phyloP scores from a whole-genome alignment of 257 asterid genomes.

The Echium plantagineum region DNA sequence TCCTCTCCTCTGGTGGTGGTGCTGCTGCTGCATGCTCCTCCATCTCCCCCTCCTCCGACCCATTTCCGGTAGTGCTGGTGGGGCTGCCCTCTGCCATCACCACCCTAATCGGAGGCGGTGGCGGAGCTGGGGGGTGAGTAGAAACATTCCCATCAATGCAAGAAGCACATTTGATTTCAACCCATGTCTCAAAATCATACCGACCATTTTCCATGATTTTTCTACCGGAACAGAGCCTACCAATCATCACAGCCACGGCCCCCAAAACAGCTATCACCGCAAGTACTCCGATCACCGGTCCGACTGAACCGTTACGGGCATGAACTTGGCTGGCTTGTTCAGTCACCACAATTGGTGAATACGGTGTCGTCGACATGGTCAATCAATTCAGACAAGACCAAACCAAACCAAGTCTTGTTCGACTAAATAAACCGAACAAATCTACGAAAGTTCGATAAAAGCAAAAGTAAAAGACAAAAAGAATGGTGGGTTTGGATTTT shows the following conservation, averaged over 20 bases:
- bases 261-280: conserved; percentile 56
- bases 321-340: conserved; percentile 42
- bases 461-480: too few relatives aligned
- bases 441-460: too few relatives aligned
- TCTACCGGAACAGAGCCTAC: conserved; percentile 77
- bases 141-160: conserved; percentile 77
- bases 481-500: too few relatives aligned
- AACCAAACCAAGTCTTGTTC: too few relatives aligned
- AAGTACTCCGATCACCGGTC: conserved; percentile 73
- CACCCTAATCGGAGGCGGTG: conserved; percentile 28
- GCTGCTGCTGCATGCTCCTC: conserved; percentile 16
- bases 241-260: conserved; percentile 68
- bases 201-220: conserved; percentile 50
- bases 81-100: conserved; percentile 23
- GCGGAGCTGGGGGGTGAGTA: conserved; percentile 24
- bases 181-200: conserved; percentile 80
- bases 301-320: conserved; percentile 63
- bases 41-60: conserved; percentile 17
- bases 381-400: too few relatives aligned
- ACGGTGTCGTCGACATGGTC: conserved; percentile 29
- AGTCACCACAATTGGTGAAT: conserved; percentile 43
- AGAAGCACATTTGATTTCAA: conserved; percentile 70
- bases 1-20: conserved; percentile 14
- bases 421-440: too few relatives aligned
- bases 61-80: conserved; percentile 11